These are phyloP conservation scores for Amauroascus verrucosus DNA, from an alignment of 2,329 filamentous ascomycete genomes.

Conservation along the genomic window DNA sequence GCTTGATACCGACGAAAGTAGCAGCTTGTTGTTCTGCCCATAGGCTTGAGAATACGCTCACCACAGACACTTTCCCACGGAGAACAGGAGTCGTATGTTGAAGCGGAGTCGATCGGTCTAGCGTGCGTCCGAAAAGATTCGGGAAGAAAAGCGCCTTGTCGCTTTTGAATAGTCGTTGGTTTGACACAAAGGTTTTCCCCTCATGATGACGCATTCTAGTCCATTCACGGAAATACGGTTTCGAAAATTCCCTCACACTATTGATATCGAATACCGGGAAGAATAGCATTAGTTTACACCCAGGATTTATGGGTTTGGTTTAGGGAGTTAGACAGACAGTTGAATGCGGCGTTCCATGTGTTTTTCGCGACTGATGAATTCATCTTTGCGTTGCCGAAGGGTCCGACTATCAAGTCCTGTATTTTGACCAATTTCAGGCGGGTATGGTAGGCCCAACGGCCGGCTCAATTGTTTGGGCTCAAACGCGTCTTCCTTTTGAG, in stretches of 20 bases:
- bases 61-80: slow-evolving; percentile 61
- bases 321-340: slow-evolving; percentile 45
- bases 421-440: slow-evolving; percentile 71
- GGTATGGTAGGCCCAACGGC: slow-evolving; percentile 69
- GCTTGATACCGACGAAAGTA: slow-evolving; percentile 55
- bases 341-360: slow-evolving; percentile 66
- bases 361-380: slow-evolving; percentile 77
- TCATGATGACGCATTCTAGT: slow-evolving; percentile 68
- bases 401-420: slow-evolving; percentile 61
- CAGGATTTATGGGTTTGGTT: background rate
- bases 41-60: slow-evolving; percentile 67
- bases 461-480: slow-evolving; percentile 43
- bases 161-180: slow-evolving; percentile 69
- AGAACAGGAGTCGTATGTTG: slow-evolving; percentile 67
- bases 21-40: slow-evolving; percentile 78
- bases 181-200: slow-evolving; percentile 85
- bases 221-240: slow-evolving; percentile 96
- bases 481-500: slow-evolving; percentile 1
- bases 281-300: background rate
- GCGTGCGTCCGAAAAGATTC: slow-evolving; percentile 72
- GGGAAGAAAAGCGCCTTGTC: slow-evolving; percentile 86
- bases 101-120: slow-evolving; percentile 48
- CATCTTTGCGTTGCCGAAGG: slow-evolving; percentile 58
- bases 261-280: slow-evolving; percentile 3
- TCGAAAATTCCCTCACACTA: slow-evolving; percentile 64